phyloP scores from a whole-genome alignment of 768 basidiomycete genomes.

The Pisolithus orientalis region DNA sequence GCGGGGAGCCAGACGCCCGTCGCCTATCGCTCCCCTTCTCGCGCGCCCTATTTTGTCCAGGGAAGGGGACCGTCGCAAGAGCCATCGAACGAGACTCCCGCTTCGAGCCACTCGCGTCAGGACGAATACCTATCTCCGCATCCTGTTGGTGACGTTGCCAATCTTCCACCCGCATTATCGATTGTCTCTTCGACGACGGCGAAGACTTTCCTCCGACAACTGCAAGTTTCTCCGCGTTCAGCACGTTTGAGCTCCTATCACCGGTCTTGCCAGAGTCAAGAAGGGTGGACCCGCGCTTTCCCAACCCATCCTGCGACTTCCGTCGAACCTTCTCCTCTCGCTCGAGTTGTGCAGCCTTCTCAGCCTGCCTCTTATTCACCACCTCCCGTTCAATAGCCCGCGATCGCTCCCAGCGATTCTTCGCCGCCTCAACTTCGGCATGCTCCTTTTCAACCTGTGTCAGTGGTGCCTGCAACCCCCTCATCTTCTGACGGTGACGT shows the following conservation, averaged over 20 bases:
- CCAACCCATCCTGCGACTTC: slow-evolving; percentile 36
- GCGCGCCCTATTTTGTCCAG: slow-evolving; percentile 20
- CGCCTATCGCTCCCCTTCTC: slow-evolving; percentile 21
- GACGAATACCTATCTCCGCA: slow-evolving; percentile 26
- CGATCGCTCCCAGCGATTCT: slow-evolving; percentile 76
- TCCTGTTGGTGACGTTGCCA: slow-evolving; percentile 74
- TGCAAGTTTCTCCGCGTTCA: slow-evolving; percentile 60
- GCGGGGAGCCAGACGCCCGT: slow-evolving; percentile 27
- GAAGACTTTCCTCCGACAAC: slow-evolving; percentile 25
- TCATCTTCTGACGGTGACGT: slow-evolving; percentile 80
- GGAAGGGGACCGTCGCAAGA: slow-evolving; percentile 27
- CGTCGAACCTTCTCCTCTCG: slow-evolving; percentile 45
- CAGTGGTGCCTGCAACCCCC: slow-evolving; percentile 74
- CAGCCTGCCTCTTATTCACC: slow-evolving; percentile 65
- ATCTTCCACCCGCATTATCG: slow-evolving; percentile 77
- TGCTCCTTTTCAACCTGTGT: slow-evolving; percentile 76
- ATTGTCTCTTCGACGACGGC: slow-evolving; percentile 55
- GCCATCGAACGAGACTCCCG: slow-evolving; percentile 17
- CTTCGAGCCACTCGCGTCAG: slow-evolving; percentile 14
- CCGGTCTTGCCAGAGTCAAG: slow-evolving; percentile 29
- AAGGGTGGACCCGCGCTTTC: slow-evolving; percentile 28
- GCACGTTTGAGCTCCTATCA: slow-evolving; percentile 31
- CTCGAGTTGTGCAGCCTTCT: slow-evolving; percentile 47
- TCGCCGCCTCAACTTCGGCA: slow-evolving; percentile 69
- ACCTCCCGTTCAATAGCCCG: slow-evolving; percentile 69